These are phyloP conservation scores for Aureobasidium mangrovei DNA, from an alignment of 2,329 filamentous ascomycete genomes.

Conservation along the genomic window DNA sequence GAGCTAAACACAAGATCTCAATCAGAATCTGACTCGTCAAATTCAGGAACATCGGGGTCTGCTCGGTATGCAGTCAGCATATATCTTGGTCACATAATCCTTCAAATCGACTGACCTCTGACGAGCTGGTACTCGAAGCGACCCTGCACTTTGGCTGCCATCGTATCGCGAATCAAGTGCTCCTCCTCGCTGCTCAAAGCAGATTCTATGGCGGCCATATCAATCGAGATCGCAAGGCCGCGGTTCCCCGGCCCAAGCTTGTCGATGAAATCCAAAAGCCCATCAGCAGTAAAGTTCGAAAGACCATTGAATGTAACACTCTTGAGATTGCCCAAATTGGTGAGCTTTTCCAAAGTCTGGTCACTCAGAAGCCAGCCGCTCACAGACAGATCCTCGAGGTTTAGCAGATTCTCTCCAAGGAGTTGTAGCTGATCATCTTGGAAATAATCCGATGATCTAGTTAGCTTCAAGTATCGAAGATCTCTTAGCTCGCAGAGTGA, in stretches of 20 bases:
- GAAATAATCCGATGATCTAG: constrained; percentile 45
- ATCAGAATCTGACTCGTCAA: constrained; percentile 36
- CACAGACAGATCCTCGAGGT: constrained; percentile 50
- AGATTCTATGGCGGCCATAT: constrained; percentile 36
- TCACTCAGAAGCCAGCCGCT: constrained; percentile 47
- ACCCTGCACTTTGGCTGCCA: constrained; percentile 34
- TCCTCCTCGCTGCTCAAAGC: constrained; percentile 34
- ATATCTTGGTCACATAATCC: not conserved
- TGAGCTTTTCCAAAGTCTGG: constrained; percentile 37
- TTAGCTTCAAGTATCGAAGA: constrained; percentile 46
- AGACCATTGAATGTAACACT: constrained; percentile 46
- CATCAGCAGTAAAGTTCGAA: constrained; percentile 46
- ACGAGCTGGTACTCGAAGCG: constrained; percentile 35
- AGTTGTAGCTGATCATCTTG: constrained; percentile 40
- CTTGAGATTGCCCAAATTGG: constrained; percentile 41
- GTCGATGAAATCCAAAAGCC: constrained; percentile 40
- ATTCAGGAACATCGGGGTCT: constrained; percentile 40
- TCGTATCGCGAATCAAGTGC: constrained; percentile 29
- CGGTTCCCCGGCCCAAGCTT: constrained; percentile 33
- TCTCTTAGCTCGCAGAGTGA: constrained; percentile 44
- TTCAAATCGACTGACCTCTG: constrained; percentile 29
- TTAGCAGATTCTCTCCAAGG: constrained; percentile 38
- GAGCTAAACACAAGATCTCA: constrained; percentile 19
- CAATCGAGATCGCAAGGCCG: constrained; percentile 35
- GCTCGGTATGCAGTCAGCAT: not conserved